phyloP scores from a whole-genome alignment of 495 filamentous ascomycete species.

The Neurospora sp. region DNA sequence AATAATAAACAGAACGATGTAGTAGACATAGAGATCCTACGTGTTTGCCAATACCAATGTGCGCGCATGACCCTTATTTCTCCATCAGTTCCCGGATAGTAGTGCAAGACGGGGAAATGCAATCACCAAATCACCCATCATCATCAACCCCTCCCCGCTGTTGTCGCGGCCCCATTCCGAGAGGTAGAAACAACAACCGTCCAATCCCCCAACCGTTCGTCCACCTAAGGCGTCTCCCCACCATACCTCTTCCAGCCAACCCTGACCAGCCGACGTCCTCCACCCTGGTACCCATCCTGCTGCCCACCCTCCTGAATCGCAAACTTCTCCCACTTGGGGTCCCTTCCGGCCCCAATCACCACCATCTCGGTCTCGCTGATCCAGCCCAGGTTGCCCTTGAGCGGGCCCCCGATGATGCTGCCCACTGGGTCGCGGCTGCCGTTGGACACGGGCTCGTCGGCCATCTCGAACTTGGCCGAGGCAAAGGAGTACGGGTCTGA shows the following conservation, averaged over 20 bases:
- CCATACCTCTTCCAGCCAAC: constrained; percentile 81
- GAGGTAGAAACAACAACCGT: background rate
- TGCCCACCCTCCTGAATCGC: constrained; percentile 49
- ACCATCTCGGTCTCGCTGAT: constrained; percentile 54
- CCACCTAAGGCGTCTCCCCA: background rate
- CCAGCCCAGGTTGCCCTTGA: constrained; percentile 75
- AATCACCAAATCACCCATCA: background rate
- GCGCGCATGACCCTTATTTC: background rate
- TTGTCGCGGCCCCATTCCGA: background rate
- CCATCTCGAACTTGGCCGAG: constrained; percentile 65
- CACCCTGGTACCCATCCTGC: constrained; percentile 37
- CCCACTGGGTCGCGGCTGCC: background rate
- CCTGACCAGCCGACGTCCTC: constrained; percentile 51
- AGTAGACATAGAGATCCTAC: background rate
- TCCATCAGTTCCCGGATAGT: background rate
- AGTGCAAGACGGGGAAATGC: background rate
- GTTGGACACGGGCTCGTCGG: constrained; percentile 51
- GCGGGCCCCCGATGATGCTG: constrained; percentile 28
- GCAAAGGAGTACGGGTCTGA: constrained; percentile 78
- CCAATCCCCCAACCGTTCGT: background rate
- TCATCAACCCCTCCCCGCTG: background rate
- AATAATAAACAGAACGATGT: background rate
- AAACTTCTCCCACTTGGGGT: constrained; percentile 81
- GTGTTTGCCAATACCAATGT: background rate
- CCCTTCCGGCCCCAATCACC: constrained; percentile 71